Evolutionary conservation across 192 early-diverging fungal genomes (phyloP), one percentile per base, ranked within the genome.

Genomic region (Spinellus fusiger): DNA sequence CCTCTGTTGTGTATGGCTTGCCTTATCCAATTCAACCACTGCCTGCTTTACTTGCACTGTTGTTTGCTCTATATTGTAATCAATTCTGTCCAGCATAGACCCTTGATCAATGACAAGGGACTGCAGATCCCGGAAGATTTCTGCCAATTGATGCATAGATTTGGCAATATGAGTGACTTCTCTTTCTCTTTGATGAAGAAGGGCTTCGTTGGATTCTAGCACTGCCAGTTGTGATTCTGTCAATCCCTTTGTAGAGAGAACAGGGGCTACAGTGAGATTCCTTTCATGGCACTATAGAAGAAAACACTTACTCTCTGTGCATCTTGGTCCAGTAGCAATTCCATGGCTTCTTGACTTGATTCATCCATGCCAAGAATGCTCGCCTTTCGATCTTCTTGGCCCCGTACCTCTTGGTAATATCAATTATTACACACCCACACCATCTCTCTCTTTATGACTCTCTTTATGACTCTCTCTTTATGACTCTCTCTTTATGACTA

Each of bases 21-120:
- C 89, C 78, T 88, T 70, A 49, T 85, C 78, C 49, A 98, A 81
- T 69, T 98, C 86, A 38, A 84, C 84, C 46, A 89, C 89, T 3
- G 92, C 96, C 4, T 86, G 76, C 59, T 93, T 85, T n/a, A 93
- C 77, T 61, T 91, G 80, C 28, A 89, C 78, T 16, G 70, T 81
- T 8, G 88, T 86, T 58, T 89, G 86, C 64, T 97, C 96, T 57
- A 98, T 86, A 66, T 98, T 97, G 72, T 88, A 98, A 73, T 98
- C 96, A 58, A 98, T 97, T 27, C 96, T 83, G 75, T 98, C 96
- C 23, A 98, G 79, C 58, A 98, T 69, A 5, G 96, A 93, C 15
- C 96, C 96, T 71, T 98, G 96, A 72, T 97, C 96, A 64, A 98
- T 94, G 20, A 98, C 87, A 85, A 98, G 90, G 23, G 89, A 85